Evolutionary conservation across 306 rosid genomes (phyloP), one percentile per base, ranked within the genome.

Genomic region (Gastrolobium bilobum): DNA sequence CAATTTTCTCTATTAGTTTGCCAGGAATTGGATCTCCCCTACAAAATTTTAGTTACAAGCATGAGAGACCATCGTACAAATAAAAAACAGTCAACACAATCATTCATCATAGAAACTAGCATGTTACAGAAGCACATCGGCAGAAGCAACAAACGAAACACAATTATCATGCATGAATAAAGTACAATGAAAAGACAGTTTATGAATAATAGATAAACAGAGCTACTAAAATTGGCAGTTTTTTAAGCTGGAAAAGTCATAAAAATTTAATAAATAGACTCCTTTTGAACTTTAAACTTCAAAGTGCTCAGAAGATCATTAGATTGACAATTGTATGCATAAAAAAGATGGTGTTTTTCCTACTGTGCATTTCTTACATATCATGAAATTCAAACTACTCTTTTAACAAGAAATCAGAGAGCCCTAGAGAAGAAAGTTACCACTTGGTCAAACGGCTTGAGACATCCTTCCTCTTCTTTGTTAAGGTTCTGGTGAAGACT

Each of bases 1-100:
- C 85, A 77, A 91, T 84, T 86, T 88, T 91, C 87, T 87, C 96
- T 62, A 90, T 86, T 80, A 95, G 81, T 38, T 88, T 76, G 75
- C 84, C 82, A 11, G 98, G 98, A 77, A 95, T 90, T 33, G 97
- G 93, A 80, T 84, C 83, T 54, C 97, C 98, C 98, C 99, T 95
- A 76, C 90, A 87, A 79, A 78, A 67, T 71, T 71, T 47, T 74
- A 79, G 46, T 47, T 47, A 42, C 47, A 79, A 69, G 66, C 50
- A 66, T 87, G 39, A 87, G 81, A 63, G 58, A 57, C 78, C 42
- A 2, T 71, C 44, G 46, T 54, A 50, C 75, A 46, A 42, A 66
- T 34, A 64, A 63, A 71, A 81, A 53, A 3, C 62, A 65, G 73
- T 30, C 26, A 67, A 43, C 7, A 48, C 61, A 67, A 54, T 39